These are phyloP conservation scores for Apiospora phragmitis DNA, from an alignment of 2,329 filamentous ascomycete genomes.

Conservation along the genomic window DNA sequence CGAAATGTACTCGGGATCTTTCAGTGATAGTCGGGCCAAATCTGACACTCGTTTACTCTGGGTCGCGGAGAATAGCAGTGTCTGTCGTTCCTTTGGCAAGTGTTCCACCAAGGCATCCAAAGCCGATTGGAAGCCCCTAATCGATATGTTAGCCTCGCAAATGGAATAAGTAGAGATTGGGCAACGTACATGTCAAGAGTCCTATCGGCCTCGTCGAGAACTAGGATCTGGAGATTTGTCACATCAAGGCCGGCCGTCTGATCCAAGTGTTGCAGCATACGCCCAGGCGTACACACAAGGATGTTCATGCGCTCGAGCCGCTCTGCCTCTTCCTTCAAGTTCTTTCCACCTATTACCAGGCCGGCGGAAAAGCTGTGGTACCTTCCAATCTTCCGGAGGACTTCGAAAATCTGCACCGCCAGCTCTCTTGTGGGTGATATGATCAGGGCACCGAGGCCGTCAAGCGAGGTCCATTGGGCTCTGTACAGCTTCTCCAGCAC, in stretches of 20 bases:
- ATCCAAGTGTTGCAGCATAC: conserved; percentile 93
- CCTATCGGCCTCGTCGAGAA: conserved; percentile 92
- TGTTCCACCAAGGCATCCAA: conserved; percentile 94
- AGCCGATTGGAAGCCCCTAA: conserved; percentile 74
- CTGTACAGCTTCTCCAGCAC: conserved; percentile 92
- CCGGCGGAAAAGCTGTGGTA: conserved; percentile 91
- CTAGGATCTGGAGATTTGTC: conserved; percentile 87
- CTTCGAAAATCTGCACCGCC: conserved; percentile 95
- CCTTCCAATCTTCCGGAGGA: conserved; percentile 84
- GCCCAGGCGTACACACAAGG: conserved; percentile 88
- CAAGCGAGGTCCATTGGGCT: conserved; percentile 83
- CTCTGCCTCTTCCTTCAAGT: conserved; percentile 81
- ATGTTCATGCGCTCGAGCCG: conserved; percentile 93
- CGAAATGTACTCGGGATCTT: conserved; percentile 91
- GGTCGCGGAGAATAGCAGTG: conserved; percentile 91
- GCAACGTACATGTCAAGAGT: conserved; percentile 79
- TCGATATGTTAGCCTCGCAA: too few relatives aligned
- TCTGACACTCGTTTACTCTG: conserved; percentile 95
- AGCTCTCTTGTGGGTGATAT: conserved; percentile 93
- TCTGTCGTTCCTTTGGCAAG: conserved; percentile 82
- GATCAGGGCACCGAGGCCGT: conserved; percentile 89
- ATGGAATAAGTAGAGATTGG: too few relatives aligned
- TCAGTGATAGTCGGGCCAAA: conserved; percentile 81
- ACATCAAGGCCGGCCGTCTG: conserved; percentile 90
- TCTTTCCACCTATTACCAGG: conserved; percentile 91